phyloP scores from a whole-genome alignment of 1,284 basidiomycete species.

The Sanghuangporus baumii region DNA sequence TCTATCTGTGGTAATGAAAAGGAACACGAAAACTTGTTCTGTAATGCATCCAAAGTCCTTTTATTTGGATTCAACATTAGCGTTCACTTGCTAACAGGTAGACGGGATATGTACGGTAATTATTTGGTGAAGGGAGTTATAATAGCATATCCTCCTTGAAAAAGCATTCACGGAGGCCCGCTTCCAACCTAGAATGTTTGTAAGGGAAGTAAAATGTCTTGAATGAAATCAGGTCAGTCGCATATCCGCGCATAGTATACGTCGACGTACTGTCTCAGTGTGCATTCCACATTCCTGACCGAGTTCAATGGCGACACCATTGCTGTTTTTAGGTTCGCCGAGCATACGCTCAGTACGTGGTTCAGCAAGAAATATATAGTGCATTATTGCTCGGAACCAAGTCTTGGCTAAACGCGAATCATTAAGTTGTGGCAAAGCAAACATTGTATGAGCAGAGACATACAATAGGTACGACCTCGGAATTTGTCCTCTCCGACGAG shows the following conservation, averaged over 20 bases:
- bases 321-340: constrained; percentile 40
- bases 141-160: constrained; percentile 14
- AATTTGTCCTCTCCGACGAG: constrained; percentile 46
- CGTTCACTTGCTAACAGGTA: too few relatives aligned
- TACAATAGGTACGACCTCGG: constrained; percentile 36
- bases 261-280: constrained; percentile 27
- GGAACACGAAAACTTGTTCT: too few relatives aligned
- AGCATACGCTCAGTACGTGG: constrained; percentile 39
- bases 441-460: constrained; percentile 17
- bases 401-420: constrained; percentile 30
- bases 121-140: too few relatives aligned
- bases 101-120: too few relatives aligned
- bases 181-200: constrained; percentile 9
- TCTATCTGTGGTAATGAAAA: too few relatives aligned
- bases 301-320: constrained; percentile 31
- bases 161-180: constrained; percentile 10
- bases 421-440: background rate
- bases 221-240: background rate
- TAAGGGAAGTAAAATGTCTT: constrained; percentile 15
- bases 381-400: constrained; percentile 41
- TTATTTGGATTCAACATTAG: too few relatives aligned
- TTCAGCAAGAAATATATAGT: constrained; percentile 47
- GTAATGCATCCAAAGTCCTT: too few relatives aligned
- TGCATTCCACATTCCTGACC: constrained; percentile 28
- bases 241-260: background rate